Base-by-base conservation (phyloP, 192 early-diverging fungal species). In the Cladochytrium replicatum region DNA sequence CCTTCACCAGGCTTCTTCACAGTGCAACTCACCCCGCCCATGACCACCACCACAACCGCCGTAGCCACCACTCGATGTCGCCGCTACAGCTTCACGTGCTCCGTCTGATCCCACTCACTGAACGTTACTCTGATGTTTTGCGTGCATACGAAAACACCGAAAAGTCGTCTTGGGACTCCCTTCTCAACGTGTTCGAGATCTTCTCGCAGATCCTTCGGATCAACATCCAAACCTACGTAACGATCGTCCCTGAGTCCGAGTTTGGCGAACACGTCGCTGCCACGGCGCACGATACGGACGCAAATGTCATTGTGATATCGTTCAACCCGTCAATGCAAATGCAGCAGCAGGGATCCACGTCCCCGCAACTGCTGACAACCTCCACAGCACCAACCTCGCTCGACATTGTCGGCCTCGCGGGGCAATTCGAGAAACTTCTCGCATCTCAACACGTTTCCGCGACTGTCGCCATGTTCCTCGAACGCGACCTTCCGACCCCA, bases 91-190 rank as follows among this genome's bases (percentile, higher is more conserved):
- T 81, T 19, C 68, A 66, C 45, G 92, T 84, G 4, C 64, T 96
- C 28, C 81, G 91, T n/a, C 50, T 96, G 13, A 52, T 91, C 29
- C 78, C 83, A 51, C 57, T 88, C 13, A 85, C 83, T 3, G 78
- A 90, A 29, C 85, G 93, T 29, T 72, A 81, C 22, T 91, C 89
- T 0, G 73, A 80, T 7, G 63, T 93, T 6, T 82, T 96, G 79
- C 71, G 80, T 57, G 80, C 80, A n/a, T 60, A 74, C 15, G 84
- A 91, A 43, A 60, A 66, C 0, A 68, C 65, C 32, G 63, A 74
- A 24, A 87, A 79, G 6, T 47, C 82, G 7, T 63, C 69, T 2
- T 60, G 64, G 5, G 93, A 93, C 51, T 76, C 88, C 0, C 71
- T 89, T 8, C 61, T 96, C 59, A 84, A 75, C 27, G 82, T 91